Evolutionary conservation across 768 basidiomycete genomes (phyloP).

Genomic region (Lentinus brumalis): DNA sequence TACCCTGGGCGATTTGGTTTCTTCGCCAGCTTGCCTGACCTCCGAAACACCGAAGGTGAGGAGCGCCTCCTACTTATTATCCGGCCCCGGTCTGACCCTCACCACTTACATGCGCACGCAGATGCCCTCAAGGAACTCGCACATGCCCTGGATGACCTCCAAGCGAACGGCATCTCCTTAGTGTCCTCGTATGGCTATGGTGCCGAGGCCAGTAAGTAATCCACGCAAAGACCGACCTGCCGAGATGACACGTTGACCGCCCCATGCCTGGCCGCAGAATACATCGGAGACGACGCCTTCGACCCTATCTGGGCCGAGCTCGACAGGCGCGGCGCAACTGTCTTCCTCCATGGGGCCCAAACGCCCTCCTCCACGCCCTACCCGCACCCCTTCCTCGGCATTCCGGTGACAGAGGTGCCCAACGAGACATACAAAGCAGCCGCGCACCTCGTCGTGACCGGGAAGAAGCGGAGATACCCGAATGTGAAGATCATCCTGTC

Average conservation of each 20-base stretch:
- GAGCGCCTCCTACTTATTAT: background rate
- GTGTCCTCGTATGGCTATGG: conserved; percentile 68
- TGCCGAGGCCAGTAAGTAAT: conserved; percentile 48
- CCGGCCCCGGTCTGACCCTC: too few relatives aligned
- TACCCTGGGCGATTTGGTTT: conserved; percentile 66
- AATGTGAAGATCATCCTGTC: conserved; percentile 67
- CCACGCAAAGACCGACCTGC: background rate
- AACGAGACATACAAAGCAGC: conserved; percentile 84
- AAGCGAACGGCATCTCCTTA: conserved; percentile 64
- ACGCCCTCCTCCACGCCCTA: conserved; percentile 62
- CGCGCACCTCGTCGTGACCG: conserved; percentile 72
- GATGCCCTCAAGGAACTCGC: conserved; percentile 61
- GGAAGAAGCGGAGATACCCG: conserved; percentile 61
- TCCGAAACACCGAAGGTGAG: background rate
- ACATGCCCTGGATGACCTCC: conserved; percentile 59
- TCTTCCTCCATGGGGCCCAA: conserved; percentile 75
- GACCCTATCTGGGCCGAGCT: conserved; percentile 71
- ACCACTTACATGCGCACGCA: conserved; percentile 25
- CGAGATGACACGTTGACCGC: background rate
- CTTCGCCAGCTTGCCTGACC: conserved; percentile 60
- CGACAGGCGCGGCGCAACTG: conserved; percentile 54
- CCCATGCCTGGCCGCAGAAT: conserved; percentile 41
- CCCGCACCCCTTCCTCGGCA: conserved; percentile 63
- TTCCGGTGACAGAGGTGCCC: conserved; percentile 73
- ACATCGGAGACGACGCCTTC: conserved; percentile 64